Base-by-base conservation (phyloP, 129 eudicot genomes). In the Artemisia argyi region DNA sequence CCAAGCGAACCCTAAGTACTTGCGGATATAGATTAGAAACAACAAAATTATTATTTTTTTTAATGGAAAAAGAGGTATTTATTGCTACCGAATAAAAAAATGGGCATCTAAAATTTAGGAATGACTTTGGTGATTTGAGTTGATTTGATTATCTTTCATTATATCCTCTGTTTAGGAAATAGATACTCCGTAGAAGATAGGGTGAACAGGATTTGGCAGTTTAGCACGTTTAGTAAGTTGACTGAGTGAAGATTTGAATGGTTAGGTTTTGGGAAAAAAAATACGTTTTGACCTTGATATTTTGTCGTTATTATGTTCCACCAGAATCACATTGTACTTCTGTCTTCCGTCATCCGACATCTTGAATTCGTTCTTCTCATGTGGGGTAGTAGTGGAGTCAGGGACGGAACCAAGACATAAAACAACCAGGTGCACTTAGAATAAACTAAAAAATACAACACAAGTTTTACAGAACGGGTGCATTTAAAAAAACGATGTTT, bases 221-320 rank as follows among this genome's bases (percentile, higher is more conserved):
- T 49, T 61, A 28, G 11, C 14, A 16, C 28, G 7, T 61, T 46
- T 61, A 60, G 14, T 63, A 64, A 55, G 63, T 74, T 64, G 63
- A 71, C 30, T 10, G 17, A 48, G 56, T 49, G 42, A 61, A n/a
- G 52, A 73, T 50, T 50, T 49, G 51, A 1, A 61, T 30, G 30
- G 20, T 28, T 73, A 73, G 71, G 78, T 65, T 42, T 53, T 8
- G 0, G 48, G 72, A 4, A n/a, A 42, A 19, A 52, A 30, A 18
- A 50, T 15, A 52, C 52, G 71, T 63, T 62, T 64, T 52, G 71
- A 32, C 46, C 11, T 62, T 32, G 53, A 53, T 53, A 17, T 14
- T 64, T 53, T 3, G 39, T 10, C n/a, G 79, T 57, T 58, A 65
- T 48, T 17, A 20, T 56, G 73, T 32, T 73, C 59, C 73, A 55